Evolutionary conservation across 2,329 filamentous ascomycete species (phyloP), one percentile per base, ranked within the genome.

Genomic region (Penicillium griseofulvum): DNA sequence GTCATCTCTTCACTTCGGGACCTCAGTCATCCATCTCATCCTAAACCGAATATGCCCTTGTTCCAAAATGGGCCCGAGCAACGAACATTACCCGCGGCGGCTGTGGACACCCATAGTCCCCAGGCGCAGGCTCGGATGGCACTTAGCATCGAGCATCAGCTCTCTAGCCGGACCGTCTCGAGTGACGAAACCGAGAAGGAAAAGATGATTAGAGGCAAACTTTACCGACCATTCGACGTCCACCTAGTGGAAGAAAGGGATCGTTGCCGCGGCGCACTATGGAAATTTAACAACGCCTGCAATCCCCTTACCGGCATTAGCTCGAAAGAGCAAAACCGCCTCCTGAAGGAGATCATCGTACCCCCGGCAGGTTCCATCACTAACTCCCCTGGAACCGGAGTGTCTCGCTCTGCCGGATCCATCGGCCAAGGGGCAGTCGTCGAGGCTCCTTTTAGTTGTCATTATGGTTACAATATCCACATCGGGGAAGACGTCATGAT

Each of bases 401-500:
- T 10, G 71, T 82, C 51, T 80, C 79, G 38, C 80, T 82, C 63
- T 69, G 56, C 60, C 78, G 52, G 89, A 83, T 53, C 83, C 24
- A 83, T 94, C 5, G 90, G 90, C n/a, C 83, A 86, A 16, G 85
- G 87, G 52, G 87, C 90, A 5, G 80, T 87, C 39, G 88, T 99
- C 26, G 91, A 96, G 67, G 86, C 89, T 3, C 93, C 93, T 0
- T 97, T 99, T 72, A 87, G 82, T 44, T 97, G 93, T 71, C 91
- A 97, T 67, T 97, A 97, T 68, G 94, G 94, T 0, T 97, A 96
- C 76, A 97, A 99, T 71, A 88, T 97, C 65, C 83, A 83, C 45
- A 89, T 99, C 62, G 92, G 90, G 12, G 87, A 92, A 64, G 87
- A 94, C 60, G 90, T 95, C 3, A 83, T 87, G 52, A 89, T 99